A percentile compares a stretch with the other conserved stretches of the same genome.
Evolutionary conservation across 2,329 filamentous ascomycete species (phyloP).

Genomic region (Aspergillaceae sp.): DNA sequence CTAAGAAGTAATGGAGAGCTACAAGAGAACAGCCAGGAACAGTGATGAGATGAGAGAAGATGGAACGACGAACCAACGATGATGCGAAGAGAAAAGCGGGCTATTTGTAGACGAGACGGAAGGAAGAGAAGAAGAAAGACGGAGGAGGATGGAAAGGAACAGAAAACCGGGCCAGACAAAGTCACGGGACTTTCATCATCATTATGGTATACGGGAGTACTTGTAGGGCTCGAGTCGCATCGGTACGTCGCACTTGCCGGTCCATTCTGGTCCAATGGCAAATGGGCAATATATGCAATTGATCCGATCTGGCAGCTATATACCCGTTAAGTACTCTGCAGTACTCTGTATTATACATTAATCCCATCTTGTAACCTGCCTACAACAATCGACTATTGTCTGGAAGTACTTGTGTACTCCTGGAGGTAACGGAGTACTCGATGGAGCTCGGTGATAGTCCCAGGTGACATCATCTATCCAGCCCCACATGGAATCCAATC

Average conservation of each 20-base stretch:
- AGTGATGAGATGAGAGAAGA: conserved; percentile 4
- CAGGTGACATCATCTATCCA: neutral
- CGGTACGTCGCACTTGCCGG: neutral
- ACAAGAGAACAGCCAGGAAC: conserved; percentile 1
- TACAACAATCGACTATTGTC: neutral
- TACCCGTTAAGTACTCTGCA: neutral
- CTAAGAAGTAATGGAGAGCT: neutral
- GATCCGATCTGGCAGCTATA: neutral
- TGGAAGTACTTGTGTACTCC: too few relatives aligned
- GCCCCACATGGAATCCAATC: neutral
- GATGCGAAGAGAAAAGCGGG: conserved; percentile 1
- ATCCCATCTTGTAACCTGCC: neutral
- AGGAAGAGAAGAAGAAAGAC: conserved; percentile 2
- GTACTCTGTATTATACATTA: neutral
- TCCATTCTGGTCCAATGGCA: neutral
- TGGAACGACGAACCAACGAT: conserved; percentile 4
- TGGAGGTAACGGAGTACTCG: too few relatives aligned
- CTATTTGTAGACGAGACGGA: conserved; percentile 1
- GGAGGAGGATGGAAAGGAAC: conserved; percentile 9
- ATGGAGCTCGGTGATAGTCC: neutral
- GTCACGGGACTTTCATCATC: neutral
- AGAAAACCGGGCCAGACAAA: conserved; percentile 5
- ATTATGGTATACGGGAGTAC: neutral
- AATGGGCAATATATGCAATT: neutral
- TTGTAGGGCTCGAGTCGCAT: conserved; percentile 2